Percentiles rank a stretch among this genome's conserved stretches.
These are phyloP conservation scores for Hortiboletus campestris DNA, from an alignment of 768 basidiomycete species.

Conservation along the genomic window DNA sequence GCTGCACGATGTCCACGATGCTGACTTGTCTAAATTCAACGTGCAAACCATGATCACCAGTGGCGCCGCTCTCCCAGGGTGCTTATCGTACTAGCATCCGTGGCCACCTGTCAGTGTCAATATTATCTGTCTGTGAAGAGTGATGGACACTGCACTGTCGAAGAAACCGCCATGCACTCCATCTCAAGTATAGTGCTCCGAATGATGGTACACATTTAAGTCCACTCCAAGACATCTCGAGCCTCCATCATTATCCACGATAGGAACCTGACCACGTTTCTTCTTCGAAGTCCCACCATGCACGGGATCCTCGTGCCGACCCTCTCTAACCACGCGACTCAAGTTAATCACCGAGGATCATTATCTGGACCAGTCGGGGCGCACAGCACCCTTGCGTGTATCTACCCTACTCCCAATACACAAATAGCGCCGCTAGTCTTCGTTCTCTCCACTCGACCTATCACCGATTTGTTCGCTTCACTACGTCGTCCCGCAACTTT, in stretches of 20 bases:
- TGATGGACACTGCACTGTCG: background rate
- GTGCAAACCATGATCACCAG: conserved; percentile 1
- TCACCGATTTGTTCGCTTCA: background rate
- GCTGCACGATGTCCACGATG: conserved; percentile 7
- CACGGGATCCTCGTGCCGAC: conserved; percentile 17
- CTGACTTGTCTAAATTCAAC: conserved; percentile 1
- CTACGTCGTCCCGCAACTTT: background rate
- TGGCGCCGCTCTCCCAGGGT: background rate
- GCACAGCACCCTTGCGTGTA: background rate
- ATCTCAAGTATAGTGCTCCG: background rate
- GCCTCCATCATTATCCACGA: background rate
- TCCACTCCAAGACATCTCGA: background rate
- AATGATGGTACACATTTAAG: background rate
- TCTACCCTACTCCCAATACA: conserved; percentile 4
- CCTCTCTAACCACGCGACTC: conserved; percentile 2
- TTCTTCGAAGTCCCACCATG: background rate
- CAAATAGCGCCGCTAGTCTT: conserved; percentile 13
- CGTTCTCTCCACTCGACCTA: background rate
- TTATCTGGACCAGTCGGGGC: conserved; percentile 14
- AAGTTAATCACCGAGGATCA: conserved; percentile 23
- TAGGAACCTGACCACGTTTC: conserved; percentile 17
- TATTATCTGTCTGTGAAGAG: background rate
- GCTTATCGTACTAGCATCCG: background rate
- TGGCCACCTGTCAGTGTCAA: background rate
- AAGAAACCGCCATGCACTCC: background rate